phyloP scores from a whole-genome alignment of 768 basidiomycete species.

The Candolleomyces eurysporus region DNA sequence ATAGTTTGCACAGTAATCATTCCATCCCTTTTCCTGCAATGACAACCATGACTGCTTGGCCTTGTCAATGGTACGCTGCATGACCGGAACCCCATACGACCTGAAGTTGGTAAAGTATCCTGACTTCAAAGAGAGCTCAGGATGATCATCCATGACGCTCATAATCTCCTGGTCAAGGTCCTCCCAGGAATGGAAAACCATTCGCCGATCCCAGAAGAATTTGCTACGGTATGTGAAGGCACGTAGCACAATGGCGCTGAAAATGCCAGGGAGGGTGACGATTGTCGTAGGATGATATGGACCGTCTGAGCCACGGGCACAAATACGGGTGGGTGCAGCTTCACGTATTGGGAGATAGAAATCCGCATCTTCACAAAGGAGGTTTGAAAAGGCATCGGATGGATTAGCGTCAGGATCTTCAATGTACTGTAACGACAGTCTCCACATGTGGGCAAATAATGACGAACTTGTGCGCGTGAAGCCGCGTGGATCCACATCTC shows the following conservation, averaged over 20 bases:
- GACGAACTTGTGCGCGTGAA: not conserved
- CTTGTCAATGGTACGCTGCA: not conserved
- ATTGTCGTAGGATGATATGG: constrained; percentile 1
- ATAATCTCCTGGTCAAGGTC: not conserved
- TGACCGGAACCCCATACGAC: not conserved
- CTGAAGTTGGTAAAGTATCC: not conserved
- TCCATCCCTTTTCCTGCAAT: not conserved
- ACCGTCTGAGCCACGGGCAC: not conserved
- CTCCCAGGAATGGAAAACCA: not conserved
- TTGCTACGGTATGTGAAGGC: constrained; percentile 3
- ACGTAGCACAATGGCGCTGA: constrained; percentile 9
- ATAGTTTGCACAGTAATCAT: not conserved
- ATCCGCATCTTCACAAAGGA: not conserved
- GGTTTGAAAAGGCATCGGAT: not conserved
- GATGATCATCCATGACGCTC: not conserved
- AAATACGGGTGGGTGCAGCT: not conserved
- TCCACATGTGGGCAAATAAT: not conserved
- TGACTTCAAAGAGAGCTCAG: not conserved
- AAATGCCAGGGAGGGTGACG: constrained; percentile 1
- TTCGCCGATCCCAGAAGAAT: not conserved
- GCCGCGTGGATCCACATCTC: not conserved
- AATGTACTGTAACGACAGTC: not conserved
- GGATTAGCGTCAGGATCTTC: not conserved
- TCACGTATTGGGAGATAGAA: constrained; percentile 9
- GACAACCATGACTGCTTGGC: not conserved